Conservation (phyloP, 257 asterid species). For the Salvia hispanica region DNA sequence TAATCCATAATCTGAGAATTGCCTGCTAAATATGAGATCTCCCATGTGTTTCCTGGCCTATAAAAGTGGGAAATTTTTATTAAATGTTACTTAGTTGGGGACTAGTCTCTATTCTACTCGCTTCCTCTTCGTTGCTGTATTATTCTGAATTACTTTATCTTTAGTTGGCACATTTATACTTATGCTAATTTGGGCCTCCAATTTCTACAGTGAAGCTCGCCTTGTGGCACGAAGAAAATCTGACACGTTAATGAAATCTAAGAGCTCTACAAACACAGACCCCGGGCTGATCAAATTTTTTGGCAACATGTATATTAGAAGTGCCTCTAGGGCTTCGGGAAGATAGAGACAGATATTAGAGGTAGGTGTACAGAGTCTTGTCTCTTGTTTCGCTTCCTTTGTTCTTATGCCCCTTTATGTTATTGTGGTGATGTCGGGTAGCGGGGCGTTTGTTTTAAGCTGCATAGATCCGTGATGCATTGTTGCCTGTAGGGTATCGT, state of each 20-base stretch:
- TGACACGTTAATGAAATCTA: constrained; percentile 30
- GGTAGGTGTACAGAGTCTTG: constrained; percentile 75
- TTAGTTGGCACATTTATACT: neutral
- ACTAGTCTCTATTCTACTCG: neutral
- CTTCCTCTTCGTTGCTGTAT: neutral
- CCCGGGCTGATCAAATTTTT: constrained; percentile 40
- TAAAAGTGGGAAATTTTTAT: too few species aligned
- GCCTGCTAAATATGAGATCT: neutral
- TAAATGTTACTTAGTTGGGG: neutral
- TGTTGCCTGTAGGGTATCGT: constrained; percentile 48
- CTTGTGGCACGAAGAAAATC: constrained; percentile 32
- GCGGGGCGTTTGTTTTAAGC: constrained; percentile 46
- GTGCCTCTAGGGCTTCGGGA: constrained; percentile 44
- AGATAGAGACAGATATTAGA: constrained; percentile 54
- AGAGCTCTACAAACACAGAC: constrained; percentile 37
- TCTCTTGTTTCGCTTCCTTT: constrained; percentile 39
- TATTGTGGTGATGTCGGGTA: constrained; percentile 40
- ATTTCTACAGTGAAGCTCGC: constrained; percentile 46
- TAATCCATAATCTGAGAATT: neutral
- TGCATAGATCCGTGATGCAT: constrained; percentile 23
- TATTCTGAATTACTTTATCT: neutral
- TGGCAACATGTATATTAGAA: constrained; percentile 56
- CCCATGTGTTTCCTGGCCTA: too few species aligned
- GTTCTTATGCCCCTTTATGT: constrained; percentile 25
- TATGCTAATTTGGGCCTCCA: constrained; percentile 24